Evolutionary conservation across 2,329 filamentous ascomycete genomes (phyloP).

Genomic region (Diaporthe sp.): DNA sequence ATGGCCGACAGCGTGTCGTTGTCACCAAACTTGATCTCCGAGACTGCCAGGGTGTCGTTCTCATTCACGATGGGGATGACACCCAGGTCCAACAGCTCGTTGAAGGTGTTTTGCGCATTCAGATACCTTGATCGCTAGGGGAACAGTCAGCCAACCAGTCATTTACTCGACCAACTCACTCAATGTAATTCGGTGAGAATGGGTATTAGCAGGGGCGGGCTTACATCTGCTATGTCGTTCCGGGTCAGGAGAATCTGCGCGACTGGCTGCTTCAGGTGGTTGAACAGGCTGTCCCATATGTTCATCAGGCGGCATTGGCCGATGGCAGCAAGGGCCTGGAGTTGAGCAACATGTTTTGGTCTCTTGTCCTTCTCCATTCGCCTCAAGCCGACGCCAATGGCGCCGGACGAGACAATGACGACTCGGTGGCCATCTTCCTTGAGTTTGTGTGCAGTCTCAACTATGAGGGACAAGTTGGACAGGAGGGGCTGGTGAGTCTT

Average conservation of each 20-base stretch:
- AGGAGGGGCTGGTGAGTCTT: slow-evolving; percentile 93
- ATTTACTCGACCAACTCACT: background rate
- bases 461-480: slow-evolving; percentile 90
- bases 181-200: background rate
- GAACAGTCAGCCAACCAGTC: slow-evolving; percentile 41
- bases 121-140: slow-evolving; percentile 86
- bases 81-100: slow-evolving; percentile 90
- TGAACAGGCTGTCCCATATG: slow-evolving; percentile 94
- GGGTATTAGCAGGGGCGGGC: slow-evolving; percentile 44
- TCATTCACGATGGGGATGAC: slow-evolving; percentile 99
- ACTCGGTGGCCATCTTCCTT: slow-evolving; percentile 93
- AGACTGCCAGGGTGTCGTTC: slow-evolving; percentile 95
- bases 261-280: slow-evolving; percentile 87
- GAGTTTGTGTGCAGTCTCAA: slow-evolving; percentile 91
- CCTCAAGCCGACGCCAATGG: slow-evolving; percentile 92
- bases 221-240: slow-evolving; percentile 94
- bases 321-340: slow-evolving; percentile 94
- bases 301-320: slow-evolving; percentile 96
- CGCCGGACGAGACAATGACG: slow-evolving; percentile 95
- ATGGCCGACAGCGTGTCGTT: slow-evolving; percentile 98
- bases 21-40: slow-evolving; percentile 99
- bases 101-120: slow-evolving; percentile 96
- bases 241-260: slow-evolving; percentile 94
- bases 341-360: slow-evolving; percentile 89
- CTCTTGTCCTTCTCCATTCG: slow-evolving; percentile 90